These are phyloP conservation scores for Jamesozyma rosinii DNA, from an alignment of 805 yeast genomes.

Conservation along the genomic window DNA sequence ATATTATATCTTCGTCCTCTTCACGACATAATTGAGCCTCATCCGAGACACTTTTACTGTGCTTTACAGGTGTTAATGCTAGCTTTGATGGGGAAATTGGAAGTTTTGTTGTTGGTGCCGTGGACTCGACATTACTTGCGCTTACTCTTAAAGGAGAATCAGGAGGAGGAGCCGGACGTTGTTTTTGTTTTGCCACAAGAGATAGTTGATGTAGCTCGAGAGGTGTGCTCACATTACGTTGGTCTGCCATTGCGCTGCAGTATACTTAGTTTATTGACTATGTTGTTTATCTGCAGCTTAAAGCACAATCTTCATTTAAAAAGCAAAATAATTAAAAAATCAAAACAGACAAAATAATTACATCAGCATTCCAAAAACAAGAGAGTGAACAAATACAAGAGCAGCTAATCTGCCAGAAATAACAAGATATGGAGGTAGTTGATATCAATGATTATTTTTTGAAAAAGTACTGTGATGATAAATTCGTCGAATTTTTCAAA, in stretches of 20 bases:
- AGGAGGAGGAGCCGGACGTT: background rate
- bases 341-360: background rate
- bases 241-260: conserved; percentile 4
- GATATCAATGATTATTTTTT: conserved; percentile 10
- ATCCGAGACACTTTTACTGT: background rate
- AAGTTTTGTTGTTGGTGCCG: background rate
- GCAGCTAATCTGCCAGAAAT: background rate
- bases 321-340: background rate
- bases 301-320: no score
- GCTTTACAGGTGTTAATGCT: conserved; percentile 1
- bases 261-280: background rate
- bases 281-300: background rate
- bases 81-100: conserved; percentile 4
- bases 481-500: conserved; percentile 1
- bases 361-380: background rate
- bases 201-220: conserved; percentile 20
- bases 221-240: conserved; percentile 15
- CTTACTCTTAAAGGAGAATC: background rate
- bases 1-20: conserved; percentile 23
- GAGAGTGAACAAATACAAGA: background rate
- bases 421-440: background rate
- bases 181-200: conserved; percentile 17
- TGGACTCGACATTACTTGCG: background rate
- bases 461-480: conserved; percentile 7
- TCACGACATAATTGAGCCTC: background rate